Base-by-base conservation (phyloP, 2,329 filamentous ascomycete species). In the Ceratocystis papillata region DNA sequence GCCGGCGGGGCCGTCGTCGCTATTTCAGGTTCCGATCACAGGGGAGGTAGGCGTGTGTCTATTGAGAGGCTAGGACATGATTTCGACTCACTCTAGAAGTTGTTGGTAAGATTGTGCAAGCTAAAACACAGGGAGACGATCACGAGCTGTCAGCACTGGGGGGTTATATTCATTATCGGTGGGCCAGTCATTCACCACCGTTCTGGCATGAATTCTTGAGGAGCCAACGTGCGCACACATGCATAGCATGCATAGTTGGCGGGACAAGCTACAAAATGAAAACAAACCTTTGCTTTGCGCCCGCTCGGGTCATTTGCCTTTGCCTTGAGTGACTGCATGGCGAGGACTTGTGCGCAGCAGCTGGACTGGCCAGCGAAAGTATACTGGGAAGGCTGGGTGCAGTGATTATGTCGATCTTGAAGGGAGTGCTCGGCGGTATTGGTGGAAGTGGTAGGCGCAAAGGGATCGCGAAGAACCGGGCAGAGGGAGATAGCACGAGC, bases 41-140 rank as follows among this genome's bases (percentile, higher is more conserved):
- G 20, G 20, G 20, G 37, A 33, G 17, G 44, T 30, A 53, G 62
- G 37, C 37, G 37, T 41, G 37, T 41, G 37, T 41, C 12, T 41
- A 41, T 45, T 53, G 15, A 30, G 48, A 48, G 44, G 7, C 44
- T 1, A 66, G 65, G 63, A 64, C 60, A 44, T 10, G 60, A 41
- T 15, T 41, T 15, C 37, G 37, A 78, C 88, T 78, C 85, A 96
- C 90, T 95, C 88, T 73, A 99, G 85, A 73, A 99, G 84, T 78
- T 96, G 89, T 79, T 96, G 89, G 79, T 99, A 99, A 71, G 94
- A 97, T 77, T 87, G 89, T 75, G 92, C 90, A 80, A 99, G 92
- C 92, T 96, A 60, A 22, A 60, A 44, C 8, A 57, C 63, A 53
- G n/a, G 55, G 8, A 15, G 55, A 30, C 17, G 28, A 59, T 59